These are phyloP conservation scores for Astrothelium macrocarpum DNA, from an alignment of 495 filamentous ascomycete species.

Conservation along the genomic window DNA sequence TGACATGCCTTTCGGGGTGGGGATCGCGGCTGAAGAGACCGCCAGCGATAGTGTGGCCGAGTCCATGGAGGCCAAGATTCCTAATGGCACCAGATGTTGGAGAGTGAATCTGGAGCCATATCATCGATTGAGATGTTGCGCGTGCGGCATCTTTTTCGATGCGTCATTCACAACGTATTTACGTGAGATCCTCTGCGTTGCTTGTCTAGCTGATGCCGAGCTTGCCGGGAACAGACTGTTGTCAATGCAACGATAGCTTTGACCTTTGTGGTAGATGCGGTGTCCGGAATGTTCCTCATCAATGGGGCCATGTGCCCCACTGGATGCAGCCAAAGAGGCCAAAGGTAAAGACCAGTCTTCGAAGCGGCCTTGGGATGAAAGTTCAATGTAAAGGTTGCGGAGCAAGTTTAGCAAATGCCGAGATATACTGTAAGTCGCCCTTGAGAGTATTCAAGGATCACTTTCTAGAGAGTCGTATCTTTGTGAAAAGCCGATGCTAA, in stretches of 20 bases:
- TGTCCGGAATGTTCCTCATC: neutral
- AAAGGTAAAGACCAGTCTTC: neutral
- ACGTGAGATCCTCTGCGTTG: neutral
- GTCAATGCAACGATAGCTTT: neutral
- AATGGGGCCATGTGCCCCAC: neutral
- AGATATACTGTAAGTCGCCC: neutral
- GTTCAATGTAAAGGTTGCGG: neutral
- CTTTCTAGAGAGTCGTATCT: too few species aligned
- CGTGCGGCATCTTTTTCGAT: neutral
- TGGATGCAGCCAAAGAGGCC: neutral
- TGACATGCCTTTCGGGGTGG: neutral
- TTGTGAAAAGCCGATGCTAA: too few species aligned
- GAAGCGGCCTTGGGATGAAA: neutral
- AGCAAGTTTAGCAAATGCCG: neutral
- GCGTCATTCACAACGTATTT: neutral
- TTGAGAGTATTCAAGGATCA: neutral
- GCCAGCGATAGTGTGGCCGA: neutral
- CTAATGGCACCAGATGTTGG: neutral
- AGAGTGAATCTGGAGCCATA: neutral
- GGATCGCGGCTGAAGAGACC: neutral
- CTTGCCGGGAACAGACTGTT: neutral
- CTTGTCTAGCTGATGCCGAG: too few species aligned
- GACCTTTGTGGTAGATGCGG: neutral
- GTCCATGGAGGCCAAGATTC: neutral
- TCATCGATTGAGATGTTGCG: neutral